Evolutionary conservation across 345 rosid genomes (phyloP).

Genomic region (Dipteronia sinensis): DNA sequence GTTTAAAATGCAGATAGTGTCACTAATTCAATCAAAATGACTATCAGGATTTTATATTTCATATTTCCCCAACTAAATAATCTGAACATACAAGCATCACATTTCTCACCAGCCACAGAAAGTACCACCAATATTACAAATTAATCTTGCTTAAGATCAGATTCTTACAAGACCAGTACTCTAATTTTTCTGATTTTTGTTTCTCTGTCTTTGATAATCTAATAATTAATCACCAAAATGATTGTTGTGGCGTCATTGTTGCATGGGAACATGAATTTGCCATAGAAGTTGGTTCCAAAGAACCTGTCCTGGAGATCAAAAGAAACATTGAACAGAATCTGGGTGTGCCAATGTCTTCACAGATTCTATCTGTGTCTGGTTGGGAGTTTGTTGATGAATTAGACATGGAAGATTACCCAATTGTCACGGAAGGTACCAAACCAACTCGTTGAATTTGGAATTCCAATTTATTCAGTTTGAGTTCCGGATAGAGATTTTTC

Average conservation of each 20-base stretch:
- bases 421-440: slow-evolving; percentile 61
- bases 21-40: slow-evolving; percentile 5
- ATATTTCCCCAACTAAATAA: background rate
- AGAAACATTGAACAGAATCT: slow-evolving; percentile 51
- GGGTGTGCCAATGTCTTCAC: slow-evolving; percentile 49
- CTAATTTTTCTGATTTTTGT: background rate
- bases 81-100: background rate
- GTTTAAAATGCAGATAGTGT: background rate
- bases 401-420: slow-evolving; percentile 90
- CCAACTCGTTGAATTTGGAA: too few relatives aligned
- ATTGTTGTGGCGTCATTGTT: slow-evolving; percentile 49
- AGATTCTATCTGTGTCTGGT: slow-evolving; percentile 58
- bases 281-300: slow-evolving; percentile 56
- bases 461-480: too few relatives aligned
- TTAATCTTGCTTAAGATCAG: background rate
- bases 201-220: background rate
- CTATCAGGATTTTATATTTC: background rate
- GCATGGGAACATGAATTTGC: slow-evolving; percentile 48
- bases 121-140: background rate
- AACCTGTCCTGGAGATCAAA: slow-evolving; percentile 66
- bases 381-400: slow-evolving; percentile 88
- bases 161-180: background rate
- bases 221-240: slow-evolving; percentile 31
- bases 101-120: background rate
- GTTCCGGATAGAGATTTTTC: too few relatives aligned